A percentile compares a stretch with the other conserved stretches of the same genome.
Conservation (phyloP, 108 stramenopile species). For the Fistulifera pelliculosa region DNA sequence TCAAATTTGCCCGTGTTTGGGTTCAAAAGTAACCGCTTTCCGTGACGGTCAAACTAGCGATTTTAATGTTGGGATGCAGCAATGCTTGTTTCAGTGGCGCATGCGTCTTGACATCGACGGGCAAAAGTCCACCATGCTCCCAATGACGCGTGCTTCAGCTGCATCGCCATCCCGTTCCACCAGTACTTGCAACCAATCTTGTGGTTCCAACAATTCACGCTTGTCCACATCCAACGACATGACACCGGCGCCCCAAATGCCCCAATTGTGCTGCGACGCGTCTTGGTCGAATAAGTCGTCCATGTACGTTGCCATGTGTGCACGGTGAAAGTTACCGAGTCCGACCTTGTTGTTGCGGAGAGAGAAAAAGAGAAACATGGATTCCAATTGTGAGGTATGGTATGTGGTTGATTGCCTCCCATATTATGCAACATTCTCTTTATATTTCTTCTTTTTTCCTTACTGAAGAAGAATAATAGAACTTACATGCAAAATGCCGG, state of each 20-base stretch:
- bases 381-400: no score
- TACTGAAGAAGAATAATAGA: no score
- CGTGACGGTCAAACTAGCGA: constrained; percentile 41
- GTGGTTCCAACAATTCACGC: constrained; percentile 23
- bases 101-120: constrained; percentile 5
- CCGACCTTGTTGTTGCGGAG: constrained; percentile 27
- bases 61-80: constrained; percentile 19
- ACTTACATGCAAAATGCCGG: no score
- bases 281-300: constrained; percentile 19
- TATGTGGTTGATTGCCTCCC: no score
- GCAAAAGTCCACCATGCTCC: constrained; percentile 14
- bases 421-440: no score
- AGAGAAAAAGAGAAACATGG: constrained; percentile 10
- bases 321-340: constrained; percentile 48
- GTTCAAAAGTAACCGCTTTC: constrained; percentile 52
- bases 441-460: no score
- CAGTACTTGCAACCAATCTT: constrained; percentile 42
- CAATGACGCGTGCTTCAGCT: constrained; percentile 9
- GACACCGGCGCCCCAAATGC: constrained; percentile 36
- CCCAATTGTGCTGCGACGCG: constrained; percentile 22
- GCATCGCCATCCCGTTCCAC: constrained; percentile 18
- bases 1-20: constrained; percentile 22
- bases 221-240: constrained; percentile 31
- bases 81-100: constrained; percentile 1
- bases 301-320: constrained; percentile 38